Base-by-base conservation (phyloP, 768 basidiomycete species). In the Lactifluus volemus region DNA sequence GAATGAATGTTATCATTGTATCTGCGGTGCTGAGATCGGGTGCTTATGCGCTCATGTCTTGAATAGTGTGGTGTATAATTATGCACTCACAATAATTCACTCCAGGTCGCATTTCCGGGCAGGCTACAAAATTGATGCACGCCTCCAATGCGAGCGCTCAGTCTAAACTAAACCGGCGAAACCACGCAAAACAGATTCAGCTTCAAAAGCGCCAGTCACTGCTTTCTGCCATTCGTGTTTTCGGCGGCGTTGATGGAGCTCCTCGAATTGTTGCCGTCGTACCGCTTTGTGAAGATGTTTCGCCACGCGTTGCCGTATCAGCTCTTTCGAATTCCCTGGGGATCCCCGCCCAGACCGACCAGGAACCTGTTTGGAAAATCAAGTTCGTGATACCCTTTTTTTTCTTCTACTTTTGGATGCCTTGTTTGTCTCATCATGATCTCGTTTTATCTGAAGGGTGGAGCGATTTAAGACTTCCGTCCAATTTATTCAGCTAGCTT, bases 401-500 rank as follows among this genome's bases (percentile, higher is more conserved):
- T 29, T 39, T 55, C 41, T 44, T 9, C 32, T 21, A 49, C 29
- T 36, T 36, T 57, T 67, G 14, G 49, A 25, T 11, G 60, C n/a
- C 45, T 57, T 15, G 10, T 47, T n/a, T 47, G 25, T 11, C 56
- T 62, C n/a, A 63, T n/a, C n/a, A n/a, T n/a, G n/a, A n/a, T 53
- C 0, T 25, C 32, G 8, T 42, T 55, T 58, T 25, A 25, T 32
- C 32, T 32, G 7, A 64, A 95, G 93, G 70, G 89, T 85, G 41
- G 89, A 92, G 52, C 82, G 91, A 21, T 97, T 93, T 78, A 94
- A 89, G 73, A 93, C 93, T 0, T 89, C 87, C 6, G 77, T 98
- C 3, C 94, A 97, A 68, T 89, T 97, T 72, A 78, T 92, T 55
- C 84, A 84, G 45, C 77, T 96, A 2, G 84, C 81, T 2, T 87